These are phyloP conservation scores for Penicillium brevicompactum DNA, from an alignment of 2,329 filamentous ascomycete species.

Conservation along the genomic window DNA sequence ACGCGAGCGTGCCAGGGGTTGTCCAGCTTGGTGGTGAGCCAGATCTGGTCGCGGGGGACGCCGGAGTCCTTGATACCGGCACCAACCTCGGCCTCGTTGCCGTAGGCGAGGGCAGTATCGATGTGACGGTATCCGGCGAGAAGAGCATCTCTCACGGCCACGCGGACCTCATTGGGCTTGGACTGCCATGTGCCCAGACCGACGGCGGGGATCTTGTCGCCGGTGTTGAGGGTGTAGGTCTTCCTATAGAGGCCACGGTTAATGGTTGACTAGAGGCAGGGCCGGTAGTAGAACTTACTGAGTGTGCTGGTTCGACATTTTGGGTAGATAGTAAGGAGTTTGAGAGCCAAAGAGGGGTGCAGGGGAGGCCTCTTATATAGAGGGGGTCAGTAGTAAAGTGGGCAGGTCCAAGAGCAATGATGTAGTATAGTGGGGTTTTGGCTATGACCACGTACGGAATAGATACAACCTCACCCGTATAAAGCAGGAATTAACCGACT, in stretches of 20 bases:
- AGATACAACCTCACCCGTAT: not conserved
- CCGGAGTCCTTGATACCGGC: conserved; percentile 67
- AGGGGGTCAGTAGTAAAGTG: conserved; percentile 10
- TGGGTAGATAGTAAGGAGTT: conserved; percentile 2
- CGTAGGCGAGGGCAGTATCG: conserved; percentile 56
- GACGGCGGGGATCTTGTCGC: conserved; percentile 51
- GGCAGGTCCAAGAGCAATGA: conserved; percentile 30
- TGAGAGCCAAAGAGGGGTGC: not conserved
- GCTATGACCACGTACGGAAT: not conserved
- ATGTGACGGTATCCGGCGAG: conserved; percentile 59
- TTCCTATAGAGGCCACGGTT: conserved; percentile 26
- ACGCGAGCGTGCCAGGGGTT: conserved; percentile 67
- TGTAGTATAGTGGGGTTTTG: conserved; percentile 10
- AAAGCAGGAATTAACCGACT: conserved; percentile 6
- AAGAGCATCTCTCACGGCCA: conserved; percentile 52
- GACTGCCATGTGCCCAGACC: conserved; percentile 61
- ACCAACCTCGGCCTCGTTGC: conserved; percentile 69
- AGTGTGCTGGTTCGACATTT: conserved; percentile 28
- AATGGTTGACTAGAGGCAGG: not conserved
- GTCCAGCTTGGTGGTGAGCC: conserved; percentile 70
- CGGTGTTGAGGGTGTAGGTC: conserved; percentile 52
- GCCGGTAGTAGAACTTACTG: conserved; percentile 13
- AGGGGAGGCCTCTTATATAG: conserved; percentile 13
- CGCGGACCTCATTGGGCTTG: conserved; percentile 53
- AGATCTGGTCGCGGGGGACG: conserved; percentile 67